Evolutionary conservation across 1,284 basidiomycete species (phyloP).

Genomic region (Rhizoctonia solani): DNA sequence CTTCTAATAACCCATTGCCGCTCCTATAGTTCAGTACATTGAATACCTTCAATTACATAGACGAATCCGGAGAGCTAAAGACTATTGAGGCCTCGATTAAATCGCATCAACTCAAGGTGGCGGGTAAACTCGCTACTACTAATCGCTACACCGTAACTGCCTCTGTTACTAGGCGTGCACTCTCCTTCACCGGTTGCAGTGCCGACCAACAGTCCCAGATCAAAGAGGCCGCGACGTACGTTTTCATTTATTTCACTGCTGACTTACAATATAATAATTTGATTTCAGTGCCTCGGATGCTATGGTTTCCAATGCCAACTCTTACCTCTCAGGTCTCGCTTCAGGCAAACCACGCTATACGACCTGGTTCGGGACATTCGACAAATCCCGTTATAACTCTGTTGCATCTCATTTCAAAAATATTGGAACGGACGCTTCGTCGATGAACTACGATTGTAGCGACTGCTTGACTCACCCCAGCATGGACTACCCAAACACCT

Average conservation of each 20-base stretch:
- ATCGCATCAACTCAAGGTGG: not conserved
- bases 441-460: not conserved
- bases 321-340: not conserved
- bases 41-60: slow-evolving; percentile 8
- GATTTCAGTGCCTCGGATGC: not conserved
- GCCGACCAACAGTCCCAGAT: not conserved
- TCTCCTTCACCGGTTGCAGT: not conserved
- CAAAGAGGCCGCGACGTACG: not conserved
- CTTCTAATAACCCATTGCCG: not conserved
- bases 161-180: not conserved
- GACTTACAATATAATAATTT: not conserved
- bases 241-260: not conserved
- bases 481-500: not conserved
- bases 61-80: not conserved
- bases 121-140: slow-evolving; percentile 18
- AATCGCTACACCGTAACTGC: not conserved
- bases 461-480: not conserved
- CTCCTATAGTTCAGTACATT: not conserved
- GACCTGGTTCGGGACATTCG: not conserved
- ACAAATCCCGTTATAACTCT: not conserved
- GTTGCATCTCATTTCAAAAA: not conserved
- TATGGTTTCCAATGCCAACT: not conserved
- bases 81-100: slow-evolving; percentile 7
- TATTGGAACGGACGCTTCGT: not conserved
- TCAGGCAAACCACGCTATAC: not conserved